Evolutionary conservation across 306 rosid genomes (phyloP).

Genomic region (Canavalia gladiata): DNA sequence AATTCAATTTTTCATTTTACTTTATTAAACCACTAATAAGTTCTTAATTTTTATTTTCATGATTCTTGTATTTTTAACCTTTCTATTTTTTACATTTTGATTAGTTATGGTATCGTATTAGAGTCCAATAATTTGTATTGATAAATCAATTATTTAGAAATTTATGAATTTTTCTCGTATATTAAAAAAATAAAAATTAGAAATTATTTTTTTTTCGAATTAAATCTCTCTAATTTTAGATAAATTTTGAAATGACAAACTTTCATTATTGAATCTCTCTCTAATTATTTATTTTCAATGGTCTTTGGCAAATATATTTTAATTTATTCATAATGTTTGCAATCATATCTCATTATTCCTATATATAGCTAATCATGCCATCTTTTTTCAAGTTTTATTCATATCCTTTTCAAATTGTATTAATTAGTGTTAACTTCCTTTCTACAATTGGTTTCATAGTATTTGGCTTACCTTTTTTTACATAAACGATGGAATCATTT

Average conservation of each 20-base stretch:
- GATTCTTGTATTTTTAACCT: too few species aligned
- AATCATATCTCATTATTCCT: constrained; percentile 96
- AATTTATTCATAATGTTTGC: constrained; percentile 97
- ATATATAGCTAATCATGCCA: constrained; percentile 97
- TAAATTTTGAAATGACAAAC: constrained; percentile 34
- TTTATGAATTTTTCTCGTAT: too few species aligned
- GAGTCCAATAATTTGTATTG: too few species aligned
- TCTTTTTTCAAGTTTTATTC: constrained; percentile 89
- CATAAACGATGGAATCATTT: constrained; percentile 90
- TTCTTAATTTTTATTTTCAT: too few species aligned
- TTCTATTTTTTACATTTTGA: too few species aligned
- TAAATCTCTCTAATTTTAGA: too few species aligned
- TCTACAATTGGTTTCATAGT: constrained; percentile 11
- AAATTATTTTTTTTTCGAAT: too few species aligned
- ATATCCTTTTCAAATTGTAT: constrained; percentile 17
- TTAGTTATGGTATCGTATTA: too few species aligned
- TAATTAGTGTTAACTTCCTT: constrained; percentile 29
- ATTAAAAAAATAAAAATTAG: too few species aligned
- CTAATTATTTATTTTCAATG: not conserved
- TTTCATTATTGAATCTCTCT: not conserved
- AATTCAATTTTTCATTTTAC: too few species aligned
- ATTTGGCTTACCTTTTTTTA: constrained; percentile 30
- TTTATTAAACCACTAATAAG: too few species aligned
- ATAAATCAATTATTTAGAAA: too few species aligned
- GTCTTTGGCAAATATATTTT: constrained; percentile 86